A percentile compares a stretch with the other conserved stretches of the same genome.
Conservation (phyloP, 2,329 filamentous ascomycete genomes). For the Colletotrichum horii region DNA sequence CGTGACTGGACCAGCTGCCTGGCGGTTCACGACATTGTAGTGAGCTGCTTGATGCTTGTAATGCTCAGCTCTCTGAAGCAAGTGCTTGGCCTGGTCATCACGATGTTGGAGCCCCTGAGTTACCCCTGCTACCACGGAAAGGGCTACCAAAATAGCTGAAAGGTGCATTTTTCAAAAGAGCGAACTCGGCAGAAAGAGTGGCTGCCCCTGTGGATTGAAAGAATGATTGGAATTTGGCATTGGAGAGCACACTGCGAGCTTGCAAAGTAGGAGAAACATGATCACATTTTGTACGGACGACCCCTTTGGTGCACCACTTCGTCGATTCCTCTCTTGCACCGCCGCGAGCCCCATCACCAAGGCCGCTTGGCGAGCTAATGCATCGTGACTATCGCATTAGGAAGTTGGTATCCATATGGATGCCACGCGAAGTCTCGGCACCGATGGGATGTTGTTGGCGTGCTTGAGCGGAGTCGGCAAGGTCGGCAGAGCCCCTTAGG, state of each 20-base stretch:
- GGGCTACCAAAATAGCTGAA: background rate
- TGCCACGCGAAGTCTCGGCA: background rate
- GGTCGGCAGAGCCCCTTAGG: background rate
- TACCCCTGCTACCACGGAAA: background rate
- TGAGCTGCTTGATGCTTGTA: background rate
- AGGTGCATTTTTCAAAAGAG: background rate
- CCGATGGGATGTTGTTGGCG: background rate
- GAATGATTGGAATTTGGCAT: background rate
- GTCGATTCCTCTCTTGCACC: background rate
- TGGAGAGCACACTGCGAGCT: background rate
- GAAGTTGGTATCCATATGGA: background rate
- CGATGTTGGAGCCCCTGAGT: background rate
- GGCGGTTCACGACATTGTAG: background rate
- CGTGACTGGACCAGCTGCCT: background rate
- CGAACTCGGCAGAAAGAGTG: background rate
- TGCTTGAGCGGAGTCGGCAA: background rate
- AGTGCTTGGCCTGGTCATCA: background rate
- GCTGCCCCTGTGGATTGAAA: background rate
- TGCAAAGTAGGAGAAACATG: background rate
- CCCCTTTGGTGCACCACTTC: background rate
- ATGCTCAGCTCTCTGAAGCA: background rate
- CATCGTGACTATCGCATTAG: background rate
- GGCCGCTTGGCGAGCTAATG: background rate
- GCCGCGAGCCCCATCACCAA: background rate
- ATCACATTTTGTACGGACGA: background rate